Percentiles rank a stretch among this genome's conserved stretches.
Conservation (phyloP, 208 protist species). For the Lotmaria passim region DNA sequence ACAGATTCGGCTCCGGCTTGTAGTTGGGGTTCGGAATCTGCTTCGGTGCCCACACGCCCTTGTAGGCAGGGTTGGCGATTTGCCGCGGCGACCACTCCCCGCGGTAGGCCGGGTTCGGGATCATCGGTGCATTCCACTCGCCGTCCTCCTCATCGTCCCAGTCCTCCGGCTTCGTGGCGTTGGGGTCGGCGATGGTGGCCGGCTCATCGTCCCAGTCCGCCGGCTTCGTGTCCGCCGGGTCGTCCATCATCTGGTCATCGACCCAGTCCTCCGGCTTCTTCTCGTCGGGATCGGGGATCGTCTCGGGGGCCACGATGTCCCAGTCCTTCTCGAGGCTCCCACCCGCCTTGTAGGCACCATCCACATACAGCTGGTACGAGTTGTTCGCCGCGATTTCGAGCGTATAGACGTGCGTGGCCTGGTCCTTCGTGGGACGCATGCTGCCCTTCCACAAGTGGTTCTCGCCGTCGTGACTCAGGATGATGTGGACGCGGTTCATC, state of each 20-base stretch:
- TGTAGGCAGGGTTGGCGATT: slow-evolving; percentile 95
- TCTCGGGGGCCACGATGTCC: slow-evolving; percentile 84
- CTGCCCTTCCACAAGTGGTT: slow-evolving; percentile 90
- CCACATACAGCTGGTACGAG: slow-evolving; percentile 92
- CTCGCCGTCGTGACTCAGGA: slow-evolving; percentile 94
- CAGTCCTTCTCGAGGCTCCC: slow-evolving; percentile 91
- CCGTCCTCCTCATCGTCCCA: slow-evolving; percentile 94
- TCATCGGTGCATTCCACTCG: slow-evolving; percentile 82
- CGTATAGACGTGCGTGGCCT: slow-evolving; percentile 95
- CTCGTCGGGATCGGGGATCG: slow-evolving; percentile 89
- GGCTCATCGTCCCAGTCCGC: slow-evolving; percentile 90
- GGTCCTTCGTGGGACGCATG: slow-evolving; percentile 62
- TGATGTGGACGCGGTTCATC: slow-evolving; percentile 89
- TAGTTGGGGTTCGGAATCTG: slow-evolving; percentile 94
- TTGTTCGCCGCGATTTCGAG: slow-evolving; percentile 89
- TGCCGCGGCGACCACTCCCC: slow-evolving; percentile 86
- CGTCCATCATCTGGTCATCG: slow-evolving; percentile 76
- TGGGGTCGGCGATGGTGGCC: slow-evolving; percentile 85
- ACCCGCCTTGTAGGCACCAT: slow-evolving; percentile 63
- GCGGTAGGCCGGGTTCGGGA: slow-evolving; percentile 89
- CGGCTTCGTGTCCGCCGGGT: slow-evolving; percentile 92
- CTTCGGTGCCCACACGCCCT: slow-evolving; percentile 91
- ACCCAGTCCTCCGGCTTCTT: slow-evolving; percentile 93
- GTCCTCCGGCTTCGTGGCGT: slow-evolving; percentile 90
- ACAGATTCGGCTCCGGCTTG: slow-evolving; percentile 75